Evolutionary conservation across 345 rosid species (phyloP), one percentile per base, ranked within the genome.

Genomic region (Viola odorata): DNA sequence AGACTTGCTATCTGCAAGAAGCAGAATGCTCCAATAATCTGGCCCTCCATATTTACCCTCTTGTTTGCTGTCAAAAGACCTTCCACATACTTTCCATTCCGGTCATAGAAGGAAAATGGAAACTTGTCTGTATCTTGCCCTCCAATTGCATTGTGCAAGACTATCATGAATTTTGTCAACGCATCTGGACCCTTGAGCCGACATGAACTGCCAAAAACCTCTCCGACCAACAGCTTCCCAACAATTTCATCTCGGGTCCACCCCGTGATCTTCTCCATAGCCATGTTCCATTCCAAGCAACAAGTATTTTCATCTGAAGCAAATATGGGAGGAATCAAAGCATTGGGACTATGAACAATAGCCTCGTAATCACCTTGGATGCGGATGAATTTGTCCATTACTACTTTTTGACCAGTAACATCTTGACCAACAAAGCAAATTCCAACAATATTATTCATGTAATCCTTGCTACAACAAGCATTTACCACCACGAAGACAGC

Each of bases 261-360:
- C 9, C 95, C 96, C 2, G 96, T 95, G 74, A 95, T 87, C 77
- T 81, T 91, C 73, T 91, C 99, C 96, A 91, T 82, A n/a, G 99
- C 95, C 16, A 87, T 81, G 72, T 95, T 95, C 97, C 99, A 95
- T 74, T 95, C 99, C 53, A 80, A 67, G 84, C 97, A 95, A 69
- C 85, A 84, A 0, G 97, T 80, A 72, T 85, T 91, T 69, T 95
- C 95, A 61, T 91, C 99, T 0, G 94, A 82, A 55, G 96, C 91
- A 80, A 95, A 95, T 69, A 91, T 90, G 6, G 99, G 99, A 37
- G 99, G 99, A 65, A 94, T 94, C 82, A 88, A 74, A 51, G 86
- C 90, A 75, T 85, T 90, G 58, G 96, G 99, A 73, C 95, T 88
- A 63, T 91, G 98, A 72, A 91, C 70, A 11, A 91, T 88, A 59